Percentiles rank a stretch among this genome's conserved stretches.
phyloP scores from a whole-genome alignment of 2,329 filamentous ascomycete genomes.

The Neopestalotiopsis sp. region DNA sequence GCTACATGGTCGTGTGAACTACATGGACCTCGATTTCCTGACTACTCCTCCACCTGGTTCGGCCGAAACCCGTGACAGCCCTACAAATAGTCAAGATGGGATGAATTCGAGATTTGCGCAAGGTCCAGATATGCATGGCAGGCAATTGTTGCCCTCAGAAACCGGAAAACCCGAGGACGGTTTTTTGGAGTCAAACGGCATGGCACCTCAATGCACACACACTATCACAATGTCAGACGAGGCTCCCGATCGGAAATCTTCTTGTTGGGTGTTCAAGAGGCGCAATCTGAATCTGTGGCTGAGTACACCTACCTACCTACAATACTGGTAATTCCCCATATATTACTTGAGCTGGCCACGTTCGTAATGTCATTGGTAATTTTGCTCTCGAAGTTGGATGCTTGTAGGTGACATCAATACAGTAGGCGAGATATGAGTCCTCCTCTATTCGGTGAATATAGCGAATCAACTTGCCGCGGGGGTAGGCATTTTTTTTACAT shows the following conservation, averaged over 20 bases:
- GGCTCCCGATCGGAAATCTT: not conserved
- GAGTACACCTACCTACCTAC: not conserved
- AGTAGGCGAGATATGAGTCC: no score
- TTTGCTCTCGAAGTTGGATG: no score
- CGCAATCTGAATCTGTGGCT: constrained; percentile 2
- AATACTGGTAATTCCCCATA: no score
- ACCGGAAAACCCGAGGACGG: not conserved
- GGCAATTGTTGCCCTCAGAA: not conserved
- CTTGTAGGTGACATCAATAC: no score
- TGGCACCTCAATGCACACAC: constrained; percentile 1
- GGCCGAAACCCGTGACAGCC: constrained; percentile 10
- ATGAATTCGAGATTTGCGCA: constrained; percentile 6
- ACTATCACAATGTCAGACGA: not conserved
- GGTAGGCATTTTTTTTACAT: no score
- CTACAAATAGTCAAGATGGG: constrained; percentile 6
- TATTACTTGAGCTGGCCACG: no score
- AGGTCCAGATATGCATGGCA: not conserved
- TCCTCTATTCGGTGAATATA: no score
- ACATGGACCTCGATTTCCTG: not conserved
- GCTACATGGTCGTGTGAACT: not conserved
- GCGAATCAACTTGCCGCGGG: no score
- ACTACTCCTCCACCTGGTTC: not conserved
- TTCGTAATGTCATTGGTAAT: no score
- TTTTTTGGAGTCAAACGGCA: not conserved
- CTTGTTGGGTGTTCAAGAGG: not conserved